phyloP scores from a whole-genome alignment of 148 eudicot genomes.

The Pouteria glomerata region DNA sequence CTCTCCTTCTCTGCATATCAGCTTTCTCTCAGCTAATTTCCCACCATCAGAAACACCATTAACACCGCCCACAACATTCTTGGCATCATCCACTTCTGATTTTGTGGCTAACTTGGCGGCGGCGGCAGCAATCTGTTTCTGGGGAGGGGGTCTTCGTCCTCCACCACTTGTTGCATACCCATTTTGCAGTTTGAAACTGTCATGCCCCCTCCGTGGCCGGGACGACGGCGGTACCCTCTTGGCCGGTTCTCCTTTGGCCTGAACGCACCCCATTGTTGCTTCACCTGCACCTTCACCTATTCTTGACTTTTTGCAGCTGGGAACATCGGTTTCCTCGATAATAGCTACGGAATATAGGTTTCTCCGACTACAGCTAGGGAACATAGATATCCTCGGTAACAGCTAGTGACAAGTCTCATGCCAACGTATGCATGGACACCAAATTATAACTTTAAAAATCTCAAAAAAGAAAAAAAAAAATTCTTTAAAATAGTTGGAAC shows the following conservation, averaged over 20 bases:
- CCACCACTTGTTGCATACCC: slow-evolving; percentile 19
- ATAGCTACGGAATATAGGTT: too few species aligned
- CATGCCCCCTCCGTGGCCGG: slow-evolving; percentile 9
- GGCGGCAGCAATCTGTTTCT: not conserved
- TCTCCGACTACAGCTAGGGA: too few species aligned
- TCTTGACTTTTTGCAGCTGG: slow-evolving; percentile 2
- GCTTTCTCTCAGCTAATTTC: slow-evolving; percentile 5
- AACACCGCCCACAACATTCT: too few species aligned
- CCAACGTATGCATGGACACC: too few species aligned
- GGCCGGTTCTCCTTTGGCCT: not conserved
- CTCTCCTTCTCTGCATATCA: slow-evolving; percentile 19
- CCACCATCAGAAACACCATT: not conserved
- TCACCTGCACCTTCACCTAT: slow-evolving; percentile 4
- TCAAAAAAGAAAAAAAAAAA: too few species aligned
- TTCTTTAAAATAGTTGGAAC: too few species aligned
- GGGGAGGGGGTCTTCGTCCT: not conserved
- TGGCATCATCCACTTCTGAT: too few species aligned
- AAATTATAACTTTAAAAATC: too few species aligned
- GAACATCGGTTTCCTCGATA: not conserved
- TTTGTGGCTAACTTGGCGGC: too few species aligned
- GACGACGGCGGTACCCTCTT: too few species aligned
- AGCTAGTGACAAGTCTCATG: too few species aligned
- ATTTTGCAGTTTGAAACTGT: slow-evolving; percentile 19
- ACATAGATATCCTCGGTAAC: too few species aligned
- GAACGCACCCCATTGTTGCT: slow-evolving; percentile 27